Base-by-base conservation (phyloP, 345 rosid genomes). In the Hevea brasiliensis region DNA sequence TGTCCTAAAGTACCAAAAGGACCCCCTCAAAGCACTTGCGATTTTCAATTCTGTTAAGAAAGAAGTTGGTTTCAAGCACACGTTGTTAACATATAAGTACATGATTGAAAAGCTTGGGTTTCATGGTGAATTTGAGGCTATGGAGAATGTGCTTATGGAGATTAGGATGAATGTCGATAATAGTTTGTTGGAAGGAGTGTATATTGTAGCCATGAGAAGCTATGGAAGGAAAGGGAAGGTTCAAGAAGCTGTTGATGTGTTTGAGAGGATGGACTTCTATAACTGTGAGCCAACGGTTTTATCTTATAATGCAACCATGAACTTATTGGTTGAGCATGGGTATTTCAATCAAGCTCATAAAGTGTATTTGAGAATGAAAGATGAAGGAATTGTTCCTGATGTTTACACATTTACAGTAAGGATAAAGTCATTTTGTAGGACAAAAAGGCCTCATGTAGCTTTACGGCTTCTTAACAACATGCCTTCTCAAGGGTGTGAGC, bases 181-280 rank as follows among this genome's bases (percentile, higher is more conserved):
- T 74, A 35, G 81, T 74, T 82, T 86, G 77, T 85, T 95, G 98
- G 97, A 95, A 83, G 94, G 92, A 58, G 87, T 88, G 42, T 92
- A 92, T 71, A 78, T 91, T 32, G 86, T 85, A 27, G 92, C 82
- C 29, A 89, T 92, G 86, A 89, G 82, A 81, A 87, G 73, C 58
- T 92, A 88, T 68, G 96, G 99, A 41, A 79, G 83, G 81, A 92
- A 86, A 86, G 84, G 87, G 74, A 94, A 79, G 85, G 83, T 90
- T 81, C 97, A 88, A 73, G 93, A 89, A 74, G 97, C 97, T 44
- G 89, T 90, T 7, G 80, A 90, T 73, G 86, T 89, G 71, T 94
- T 94, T 82, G 94, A 92, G 82, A 94, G 98, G 80, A 89, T 90
- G 98, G 98, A 90, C 60, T 92, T 94, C 77, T 90, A 90, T 50